Evolutionary conservation across 2,329 filamentous ascomycete species (phyloP).

Genomic region (Pseudocercospora fijiensis): DNA sequence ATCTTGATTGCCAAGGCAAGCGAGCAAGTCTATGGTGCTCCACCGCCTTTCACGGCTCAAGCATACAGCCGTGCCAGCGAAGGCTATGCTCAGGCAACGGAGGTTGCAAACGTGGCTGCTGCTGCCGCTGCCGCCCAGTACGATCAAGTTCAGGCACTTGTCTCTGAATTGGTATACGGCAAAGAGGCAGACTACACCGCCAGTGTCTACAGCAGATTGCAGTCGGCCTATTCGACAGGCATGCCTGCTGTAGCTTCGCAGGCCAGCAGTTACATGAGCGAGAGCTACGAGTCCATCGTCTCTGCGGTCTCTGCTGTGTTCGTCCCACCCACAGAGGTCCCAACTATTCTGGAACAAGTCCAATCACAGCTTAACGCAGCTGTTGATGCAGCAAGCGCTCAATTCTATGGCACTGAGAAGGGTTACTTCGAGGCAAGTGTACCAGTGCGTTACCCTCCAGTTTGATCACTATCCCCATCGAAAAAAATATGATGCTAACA

Average conservation of each 20-base stretch:
- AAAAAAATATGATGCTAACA: constrained; percentile 10
- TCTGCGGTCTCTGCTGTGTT: constrained; percentile 52
- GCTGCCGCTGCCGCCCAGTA: constrained; percentile 63
- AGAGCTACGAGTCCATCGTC: constrained; percentile 48
- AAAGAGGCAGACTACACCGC: constrained; percentile 81
- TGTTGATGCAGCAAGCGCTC: constrained; percentile 58
- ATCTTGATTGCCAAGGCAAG: constrained; percentile 64
- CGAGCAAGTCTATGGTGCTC: constrained; percentile 67
- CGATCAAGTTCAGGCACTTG: constrained; percentile 65
- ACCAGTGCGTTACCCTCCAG: not conserved
- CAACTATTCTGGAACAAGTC: constrained; percentile 58
- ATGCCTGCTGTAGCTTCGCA: constrained; percentile 55
- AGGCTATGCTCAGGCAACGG: constrained; percentile 63
- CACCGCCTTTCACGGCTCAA: constrained; percentile 52
- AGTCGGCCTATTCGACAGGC: constrained; percentile 69
- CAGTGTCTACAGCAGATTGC: constrained; percentile 70
- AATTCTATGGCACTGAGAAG: constrained; percentile 58
- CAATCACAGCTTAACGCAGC: constrained; percentile 58
- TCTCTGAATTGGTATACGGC: constrained; percentile 73
- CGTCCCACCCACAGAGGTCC: constrained; percentile 58
- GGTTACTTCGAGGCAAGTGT: constrained; percentile 48
- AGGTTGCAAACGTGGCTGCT: constrained; percentile 62
- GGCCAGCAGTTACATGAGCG: constrained; percentile 55
- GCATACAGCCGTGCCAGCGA: constrained; percentile 54
- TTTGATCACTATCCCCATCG: not conserved